Base-by-base conservation (phyloP, 768 basidiomycete genomes). In the Boletus rubropictus region DNA sequence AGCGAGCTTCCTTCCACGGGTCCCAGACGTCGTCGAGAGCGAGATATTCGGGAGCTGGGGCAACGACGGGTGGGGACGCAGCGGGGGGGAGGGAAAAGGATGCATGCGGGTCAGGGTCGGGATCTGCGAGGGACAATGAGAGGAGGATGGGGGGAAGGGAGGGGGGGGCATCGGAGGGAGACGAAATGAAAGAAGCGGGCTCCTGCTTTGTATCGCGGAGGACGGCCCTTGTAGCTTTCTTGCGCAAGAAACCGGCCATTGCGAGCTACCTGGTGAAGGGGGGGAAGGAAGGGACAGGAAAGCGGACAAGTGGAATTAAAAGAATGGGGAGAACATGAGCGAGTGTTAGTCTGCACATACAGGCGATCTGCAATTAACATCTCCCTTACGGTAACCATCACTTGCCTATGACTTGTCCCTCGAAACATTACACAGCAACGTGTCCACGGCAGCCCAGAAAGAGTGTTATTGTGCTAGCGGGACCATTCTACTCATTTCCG, bases 211-310 rank as follows among this genome's bases (percentile, higher is more conserved):
- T 3, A 9, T 41, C 50, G 24, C 21, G 24, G 20, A 21, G n/a
- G 44, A 36, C 3, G n/a, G 6, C 18, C 37, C 35, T 48, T 49
- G 70, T 76, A 10, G 56, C 50, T 59, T 76, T 78, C 69, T 68
- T 79, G 68, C 75, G 79, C 63, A 79, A 69, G 67, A 80, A 79
- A 60, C 72, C 72, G 55, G 75, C 72, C 79, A 80, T 79, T 29
- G 55, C 43, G 22, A 42, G 53, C 20, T 44, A 39, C 27, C n/a
- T 17, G 33, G 32, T n/a, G 17, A n/a, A 8, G 32, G 11, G 10
- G 37, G 14, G 38, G 12, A n/a, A 3, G 15, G 44, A 6, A 31
- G 4, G 17, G 25, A 24, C 2, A 24, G 8, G 14, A 15, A 8
- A 15, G 27, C 11, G 9, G 20, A 15, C 8, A 32, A 2, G 32